Evolutionary conservation across 2,329 filamentous ascomycete genomes (phyloP).

Genomic region (Colletotrichum salicis): DNA sequence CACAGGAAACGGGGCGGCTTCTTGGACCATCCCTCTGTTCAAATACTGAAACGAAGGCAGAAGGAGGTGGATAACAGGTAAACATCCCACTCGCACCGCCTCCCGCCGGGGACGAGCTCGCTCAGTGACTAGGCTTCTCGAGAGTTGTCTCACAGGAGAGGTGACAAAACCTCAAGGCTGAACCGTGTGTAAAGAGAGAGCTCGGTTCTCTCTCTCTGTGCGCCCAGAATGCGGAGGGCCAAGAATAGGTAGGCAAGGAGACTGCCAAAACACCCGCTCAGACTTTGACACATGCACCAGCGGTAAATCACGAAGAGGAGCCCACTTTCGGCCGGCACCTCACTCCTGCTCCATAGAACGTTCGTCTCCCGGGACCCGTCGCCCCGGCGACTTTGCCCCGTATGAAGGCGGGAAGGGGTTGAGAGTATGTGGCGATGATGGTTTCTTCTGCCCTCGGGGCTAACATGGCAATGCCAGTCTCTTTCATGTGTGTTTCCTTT

Average conservation of each 20-base stretch:
- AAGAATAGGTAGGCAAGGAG: not conserved
- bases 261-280: not conserved
- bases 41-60: not conserved
- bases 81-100: not conserved
- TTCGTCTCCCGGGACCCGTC: not conserved
- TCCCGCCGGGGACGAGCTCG: not conserved
- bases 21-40: not conserved
- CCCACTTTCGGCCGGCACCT: not conserved
- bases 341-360: not conserved
- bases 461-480: not conserved
- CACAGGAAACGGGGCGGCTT: not conserved
- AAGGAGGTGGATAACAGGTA: not conserved
- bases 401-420: no score
- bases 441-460: not conserved
- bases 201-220: not conserved
- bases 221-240: not conserved
- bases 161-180: no score
- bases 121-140: not conserved
- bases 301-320: not conserved
- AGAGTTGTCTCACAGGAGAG: not conserved
- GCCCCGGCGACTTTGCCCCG: slow-evolving; percentile 4
- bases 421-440: not conserved
- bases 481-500: not conserved
- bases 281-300: not conserved
- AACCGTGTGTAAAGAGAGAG: not conserved